Conservation (phyloP, 495 filamentous ascomycete species). For the Clohesyomyces aquaticus region DNA sequence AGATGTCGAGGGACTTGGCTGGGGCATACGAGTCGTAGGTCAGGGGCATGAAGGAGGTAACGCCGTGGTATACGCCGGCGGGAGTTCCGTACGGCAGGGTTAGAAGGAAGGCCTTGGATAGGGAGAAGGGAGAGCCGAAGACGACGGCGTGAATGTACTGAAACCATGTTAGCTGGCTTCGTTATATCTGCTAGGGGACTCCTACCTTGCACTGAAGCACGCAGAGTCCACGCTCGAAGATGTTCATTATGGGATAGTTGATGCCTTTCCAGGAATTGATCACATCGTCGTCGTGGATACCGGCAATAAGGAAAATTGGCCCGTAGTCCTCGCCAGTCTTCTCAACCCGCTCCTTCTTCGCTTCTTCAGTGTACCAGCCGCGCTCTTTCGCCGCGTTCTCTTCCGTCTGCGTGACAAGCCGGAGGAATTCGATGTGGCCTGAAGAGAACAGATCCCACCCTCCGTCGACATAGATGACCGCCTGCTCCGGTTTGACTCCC, state of each 20-base stretch:
- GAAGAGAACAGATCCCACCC: constrained; percentile 97
- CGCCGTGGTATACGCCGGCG: constrained; percentile 85
- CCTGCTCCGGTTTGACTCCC: constrained; percentile 71
- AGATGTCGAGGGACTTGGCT: constrained; percentile 53
- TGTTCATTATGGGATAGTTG: constrained; percentile 99
- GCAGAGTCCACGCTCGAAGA: constrained; percentile 93
- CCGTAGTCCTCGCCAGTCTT: constrained; percentile 70
- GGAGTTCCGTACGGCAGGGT: constrained; percentile 72
- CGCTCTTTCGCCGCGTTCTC: constrained; percentile 63
- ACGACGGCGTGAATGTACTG: constrained; percentile 86
- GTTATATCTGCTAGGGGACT: background rate
- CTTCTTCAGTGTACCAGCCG: constrained; percentile 74
- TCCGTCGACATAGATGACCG: constrained; percentile 91
- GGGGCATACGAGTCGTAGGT: constrained; percentile 84
- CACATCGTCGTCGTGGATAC: constrained; percentile 90
- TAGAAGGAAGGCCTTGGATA: constrained; percentile 73
- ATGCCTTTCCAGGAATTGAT: constrained; percentile 95
- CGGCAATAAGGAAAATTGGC: constrained; percentile 83
- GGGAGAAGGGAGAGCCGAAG: constrained; percentile 86
- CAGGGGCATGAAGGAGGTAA: constrained; percentile 85
- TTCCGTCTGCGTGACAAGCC: constrained; percentile 70
- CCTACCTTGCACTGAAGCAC: constrained; percentile 89
- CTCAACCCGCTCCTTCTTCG: constrained; percentile 61
- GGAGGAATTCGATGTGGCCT: constrained; percentile 93
- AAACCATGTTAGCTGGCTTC: constrained; percentile 14